These are phyloP conservation scores for Hypoxylon sp. DNA, from an alignment of 2,329 filamentous ascomycete species.

Conservation along the genomic window DNA sequence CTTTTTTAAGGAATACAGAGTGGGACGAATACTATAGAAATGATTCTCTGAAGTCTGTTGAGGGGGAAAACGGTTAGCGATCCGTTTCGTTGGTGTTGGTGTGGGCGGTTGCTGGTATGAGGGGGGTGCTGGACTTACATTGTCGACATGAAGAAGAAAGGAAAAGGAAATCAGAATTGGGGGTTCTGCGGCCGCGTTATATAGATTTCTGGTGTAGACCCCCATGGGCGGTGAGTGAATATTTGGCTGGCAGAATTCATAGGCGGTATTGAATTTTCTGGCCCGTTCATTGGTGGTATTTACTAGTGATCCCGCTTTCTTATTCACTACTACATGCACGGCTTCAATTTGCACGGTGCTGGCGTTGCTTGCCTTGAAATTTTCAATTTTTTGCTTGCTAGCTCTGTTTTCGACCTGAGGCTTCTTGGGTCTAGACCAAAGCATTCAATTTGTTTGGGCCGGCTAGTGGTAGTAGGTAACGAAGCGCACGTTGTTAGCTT, in stretches of 20 bases:
- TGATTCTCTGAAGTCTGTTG: conserved; percentile 73
- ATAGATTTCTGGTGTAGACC: conserved; percentile 46
- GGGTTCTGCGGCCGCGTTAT: conserved; percentile 48
- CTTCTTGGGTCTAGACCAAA: no score
- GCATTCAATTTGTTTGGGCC: no score
- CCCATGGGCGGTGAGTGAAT: background rate
- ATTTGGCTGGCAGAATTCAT: background rate
- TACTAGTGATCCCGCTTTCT: no score
- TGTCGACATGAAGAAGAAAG: conserved; percentile 66
- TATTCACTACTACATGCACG: no score
- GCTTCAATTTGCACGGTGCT: no score
- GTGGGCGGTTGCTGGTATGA: conserved; percentile 35
- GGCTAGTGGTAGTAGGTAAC: no score
- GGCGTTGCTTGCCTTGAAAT: no score
- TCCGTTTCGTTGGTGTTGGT: background rate
- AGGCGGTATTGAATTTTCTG: no score
- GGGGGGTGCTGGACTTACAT: conserved; percentile 59
- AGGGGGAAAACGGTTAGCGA: conserved; percentile 22
- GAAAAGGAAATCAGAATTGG: conserved; percentile 53
- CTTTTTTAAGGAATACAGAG: conserved; percentile 93
- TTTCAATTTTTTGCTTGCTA: no score
- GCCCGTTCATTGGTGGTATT: no score
- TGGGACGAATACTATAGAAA: conserved; percentile 97
- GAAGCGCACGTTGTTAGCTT: no score
- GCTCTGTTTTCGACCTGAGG: no score